These are phyloP conservation scores for Glutinoglossum americanum DNA, from an alignment of 495 filamentous ascomycete species.

Conservation along the genomic window DNA sequence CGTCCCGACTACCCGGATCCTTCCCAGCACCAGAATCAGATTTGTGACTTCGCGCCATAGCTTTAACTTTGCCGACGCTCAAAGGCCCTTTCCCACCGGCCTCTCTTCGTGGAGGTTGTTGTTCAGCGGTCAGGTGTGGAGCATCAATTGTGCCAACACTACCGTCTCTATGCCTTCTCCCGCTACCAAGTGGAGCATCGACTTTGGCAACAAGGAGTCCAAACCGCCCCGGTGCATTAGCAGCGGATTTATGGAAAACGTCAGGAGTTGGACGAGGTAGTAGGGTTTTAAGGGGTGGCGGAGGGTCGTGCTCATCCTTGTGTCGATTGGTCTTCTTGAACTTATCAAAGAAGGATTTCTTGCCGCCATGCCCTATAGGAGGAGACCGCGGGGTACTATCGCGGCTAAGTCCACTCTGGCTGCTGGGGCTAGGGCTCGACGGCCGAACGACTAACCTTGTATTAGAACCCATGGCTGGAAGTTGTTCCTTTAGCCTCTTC, in stretches of 20 bases:
- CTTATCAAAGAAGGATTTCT: conserved; percentile 44
- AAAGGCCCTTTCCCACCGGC: background rate
- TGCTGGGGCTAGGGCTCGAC: conserved; percentile 56
- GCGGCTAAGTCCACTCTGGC: conserved; percentile 29
- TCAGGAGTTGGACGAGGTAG: background rate
- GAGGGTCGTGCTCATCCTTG: conserved; percentile 27
- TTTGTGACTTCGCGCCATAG: background rate
- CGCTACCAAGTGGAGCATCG: background rate
- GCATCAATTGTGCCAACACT: background rate
- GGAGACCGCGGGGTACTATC: background rate
- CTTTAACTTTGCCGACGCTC: background rate
- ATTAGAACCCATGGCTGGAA: conserved; percentile 25
- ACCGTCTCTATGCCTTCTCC: background rate
- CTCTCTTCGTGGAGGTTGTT: background rate
- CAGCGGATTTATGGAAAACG: background rate
- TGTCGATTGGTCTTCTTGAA: conserved; percentile 35
- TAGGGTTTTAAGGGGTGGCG: background rate
- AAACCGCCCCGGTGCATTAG: background rate
- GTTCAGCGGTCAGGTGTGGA: background rate
- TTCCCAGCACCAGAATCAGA: background rate
- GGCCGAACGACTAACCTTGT: conserved; percentile 32
- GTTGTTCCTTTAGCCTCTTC: conserved; percentile 25
- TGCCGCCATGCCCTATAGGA: background rate
- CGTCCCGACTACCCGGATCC: conserved; percentile 1
- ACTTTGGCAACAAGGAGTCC: background rate